Conservation (phyloP, 139 green algal genomes). For the Chlamydomonas sphaeroides region DNA sequence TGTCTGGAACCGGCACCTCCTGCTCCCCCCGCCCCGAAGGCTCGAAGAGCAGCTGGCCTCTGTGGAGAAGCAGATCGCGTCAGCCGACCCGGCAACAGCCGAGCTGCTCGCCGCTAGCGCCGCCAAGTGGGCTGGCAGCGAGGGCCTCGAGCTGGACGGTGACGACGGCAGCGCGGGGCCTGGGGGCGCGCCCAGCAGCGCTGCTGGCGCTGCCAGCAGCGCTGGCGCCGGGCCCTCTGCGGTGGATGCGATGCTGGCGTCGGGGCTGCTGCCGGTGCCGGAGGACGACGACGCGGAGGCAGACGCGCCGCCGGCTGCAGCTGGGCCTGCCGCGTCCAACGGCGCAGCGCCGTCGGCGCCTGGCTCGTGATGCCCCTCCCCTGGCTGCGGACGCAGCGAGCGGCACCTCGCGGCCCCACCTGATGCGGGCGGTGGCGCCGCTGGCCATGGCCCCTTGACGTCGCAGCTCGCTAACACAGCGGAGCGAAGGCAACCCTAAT, state of each 20-base stretch:
- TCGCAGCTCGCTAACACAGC: no score
- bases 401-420: no score
- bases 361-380: not conserved
- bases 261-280: not conserved
- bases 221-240: not conserved
- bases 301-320: not conserved
- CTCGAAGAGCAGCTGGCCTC: constrained; percentile 10
- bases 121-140: not conserved
- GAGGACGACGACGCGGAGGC: not conserved
- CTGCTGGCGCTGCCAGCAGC: not conserved
- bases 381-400: not conserved
- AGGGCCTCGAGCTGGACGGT: not conserved
- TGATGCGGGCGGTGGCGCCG: not conserved
- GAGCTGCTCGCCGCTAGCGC: not conserved
- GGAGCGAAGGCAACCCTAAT: no score
- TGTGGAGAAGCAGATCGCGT: constrained; percentile 17
- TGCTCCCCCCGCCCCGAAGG: not conserved
- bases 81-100: not conserved
- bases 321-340: not conserved
- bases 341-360: no score
- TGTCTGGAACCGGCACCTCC: not conserved
- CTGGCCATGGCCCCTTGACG: no score
- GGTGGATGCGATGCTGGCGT: not conserved
- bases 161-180: not conserved
- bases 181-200: not conserved